Evolutionary conservation across 148 eudicot species (phyloP).

Genomic region (Oxyria digyna): DNA sequence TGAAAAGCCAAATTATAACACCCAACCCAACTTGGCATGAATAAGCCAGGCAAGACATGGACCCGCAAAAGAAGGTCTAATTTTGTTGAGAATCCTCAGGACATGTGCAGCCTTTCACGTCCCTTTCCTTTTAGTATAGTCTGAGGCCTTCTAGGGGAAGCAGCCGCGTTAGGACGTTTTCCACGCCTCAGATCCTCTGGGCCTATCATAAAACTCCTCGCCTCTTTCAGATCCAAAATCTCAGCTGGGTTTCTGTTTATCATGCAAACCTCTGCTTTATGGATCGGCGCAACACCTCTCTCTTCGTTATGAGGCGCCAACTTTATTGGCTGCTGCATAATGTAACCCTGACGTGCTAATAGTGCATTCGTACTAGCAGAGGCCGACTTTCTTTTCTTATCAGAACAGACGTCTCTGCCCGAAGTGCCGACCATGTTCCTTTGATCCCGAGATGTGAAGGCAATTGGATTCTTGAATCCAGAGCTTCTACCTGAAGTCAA

Average conservation of each 20-base stretch:
- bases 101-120: not conserved
- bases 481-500: slow-evolving; percentile 2
- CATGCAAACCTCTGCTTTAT: slow-evolving; percentile 23
- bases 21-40: too few species aligned
- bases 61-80: too few species aligned
- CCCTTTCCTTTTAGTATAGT: not conserved
- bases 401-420: slow-evolving; percentile 1
- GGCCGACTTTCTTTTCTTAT: not conserved
- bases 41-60: too few species aligned
- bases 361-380: not conserved
- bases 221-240: slow-evolving; percentile 30
- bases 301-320: not conserved
- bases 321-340: not conserved
- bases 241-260: slow-evolving; percentile 69
- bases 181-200: slow-evolving; percentile 30
- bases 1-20: too few species aligned
- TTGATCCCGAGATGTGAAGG: slow-evolving; percentile 11
- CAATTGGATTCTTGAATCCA: slow-evolving; percentile 14
- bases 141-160: not conserved
- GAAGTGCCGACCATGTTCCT: slow-evolving; percentile 7
- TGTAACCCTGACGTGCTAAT: not conserved
- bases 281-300: too few species aligned
- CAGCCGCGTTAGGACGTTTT: too few species aligned
- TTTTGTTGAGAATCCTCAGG: not conserved
- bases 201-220: slow-evolving; percentile 30